Evolutionary conservation across 371 early-diverging fungal genomes (phyloP).

Genomic region (Mucor mucedo): DNA sequence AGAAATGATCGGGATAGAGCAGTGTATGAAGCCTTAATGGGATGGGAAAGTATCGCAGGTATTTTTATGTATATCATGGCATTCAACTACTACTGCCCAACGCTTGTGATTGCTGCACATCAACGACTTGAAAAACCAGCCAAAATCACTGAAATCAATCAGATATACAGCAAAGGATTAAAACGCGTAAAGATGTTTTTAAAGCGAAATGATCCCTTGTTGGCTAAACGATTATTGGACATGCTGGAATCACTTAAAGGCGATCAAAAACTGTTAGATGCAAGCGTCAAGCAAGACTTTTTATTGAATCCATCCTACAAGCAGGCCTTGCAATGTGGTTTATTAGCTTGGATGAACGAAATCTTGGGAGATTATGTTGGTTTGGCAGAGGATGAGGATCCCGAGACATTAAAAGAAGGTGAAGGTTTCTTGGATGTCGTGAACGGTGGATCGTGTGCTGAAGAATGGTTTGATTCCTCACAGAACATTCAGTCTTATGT

Average conservation of each 20-base stretch:
- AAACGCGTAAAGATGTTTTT: constrained; percentile 32
- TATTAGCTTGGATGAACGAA: constrained; percentile 46
- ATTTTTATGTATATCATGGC: constrained; percentile 33
- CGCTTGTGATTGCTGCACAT: constrained; percentile 24
- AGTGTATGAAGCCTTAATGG: constrained; percentile 34
- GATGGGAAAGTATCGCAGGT: constrained; percentile 41
- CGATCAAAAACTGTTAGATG: constrained; percentile 2
- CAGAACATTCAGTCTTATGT: constrained; percentile 25
- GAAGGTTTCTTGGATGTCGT: neutral
- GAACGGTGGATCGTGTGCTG: neutral
- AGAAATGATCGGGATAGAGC: neutral
- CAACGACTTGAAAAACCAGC: too few relatives aligned
- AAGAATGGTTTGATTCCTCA: constrained; percentile 40
- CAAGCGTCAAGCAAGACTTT: constrained; percentile 18
- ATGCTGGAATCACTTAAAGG: neutral
- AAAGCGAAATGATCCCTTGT: constrained; percentile 30
- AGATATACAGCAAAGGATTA: constrained; percentile 21
- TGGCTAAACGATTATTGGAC: constrained; percentile 25
- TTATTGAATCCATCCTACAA: constrained; percentile 1
- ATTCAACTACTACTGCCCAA: constrained; percentile 31
- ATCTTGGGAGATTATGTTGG: constrained; percentile 40
- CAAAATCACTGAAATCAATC: neutral
- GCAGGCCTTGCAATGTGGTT: constrained; percentile 7
- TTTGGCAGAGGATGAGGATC: constrained; percentile 31
- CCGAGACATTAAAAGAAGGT: constrained; percentile 22